Percentiles rank a stretch among this genome's conserved stretches.
Evolutionary conservation across 2,329 filamentous ascomycete species (phyloP).

Genomic region (Ophiostoma sp.): DNA sequence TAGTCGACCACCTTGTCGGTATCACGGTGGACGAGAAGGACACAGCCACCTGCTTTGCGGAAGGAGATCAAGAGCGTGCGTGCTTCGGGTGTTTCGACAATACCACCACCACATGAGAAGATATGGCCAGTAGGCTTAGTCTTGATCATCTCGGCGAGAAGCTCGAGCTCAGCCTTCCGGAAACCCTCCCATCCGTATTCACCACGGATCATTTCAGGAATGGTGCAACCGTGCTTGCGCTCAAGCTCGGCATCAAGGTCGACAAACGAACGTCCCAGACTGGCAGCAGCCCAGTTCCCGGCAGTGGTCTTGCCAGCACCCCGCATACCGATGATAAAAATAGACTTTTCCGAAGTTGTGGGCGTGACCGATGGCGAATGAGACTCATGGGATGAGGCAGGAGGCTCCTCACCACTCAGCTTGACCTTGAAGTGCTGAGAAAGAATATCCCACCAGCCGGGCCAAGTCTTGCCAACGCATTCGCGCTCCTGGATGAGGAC

Average conservation of each 20-base stretch:
- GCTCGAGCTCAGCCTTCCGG: constrained; percentile 66
- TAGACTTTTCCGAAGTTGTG: constrained; percentile 50
- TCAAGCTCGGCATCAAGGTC: constrained; percentile 90
- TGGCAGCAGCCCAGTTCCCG: constrained; percentile 74
- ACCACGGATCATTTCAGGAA: constrained; percentile 76
- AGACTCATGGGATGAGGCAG: constrained; percentile 7
- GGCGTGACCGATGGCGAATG: constrained; percentile 27
- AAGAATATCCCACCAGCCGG: constrained; percentile 94
- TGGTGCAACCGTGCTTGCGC: constrained; percentile 62
- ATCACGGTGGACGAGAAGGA: constrained; percentile 81
- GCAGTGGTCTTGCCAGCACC: constrained; percentile 95
- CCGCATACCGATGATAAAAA: constrained; percentile 96
- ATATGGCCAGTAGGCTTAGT: constrained; percentile 71
- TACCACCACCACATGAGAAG: constrained; percentile 88
- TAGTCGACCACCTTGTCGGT: constrained; percentile 86
- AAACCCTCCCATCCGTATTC: constrained; percentile 81
- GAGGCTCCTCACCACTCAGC: constrained; percentile 67
- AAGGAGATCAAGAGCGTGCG: constrained; percentile 70
- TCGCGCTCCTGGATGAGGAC: constrained; percentile 82
- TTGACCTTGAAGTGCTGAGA: constrained; percentile 69
- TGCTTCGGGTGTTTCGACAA: constrained; percentile 80
- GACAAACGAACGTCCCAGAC: constrained; percentile 69
- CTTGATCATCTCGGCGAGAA: constrained; percentile 67
- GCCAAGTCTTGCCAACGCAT: constrained; percentile 96
- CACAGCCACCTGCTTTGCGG: constrained; percentile 68